These are phyloP conservation scores for Scheffersomyces coipomensis DNA, from an alignment of 805 yeast genomes.

Conservation along the genomic window DNA sequence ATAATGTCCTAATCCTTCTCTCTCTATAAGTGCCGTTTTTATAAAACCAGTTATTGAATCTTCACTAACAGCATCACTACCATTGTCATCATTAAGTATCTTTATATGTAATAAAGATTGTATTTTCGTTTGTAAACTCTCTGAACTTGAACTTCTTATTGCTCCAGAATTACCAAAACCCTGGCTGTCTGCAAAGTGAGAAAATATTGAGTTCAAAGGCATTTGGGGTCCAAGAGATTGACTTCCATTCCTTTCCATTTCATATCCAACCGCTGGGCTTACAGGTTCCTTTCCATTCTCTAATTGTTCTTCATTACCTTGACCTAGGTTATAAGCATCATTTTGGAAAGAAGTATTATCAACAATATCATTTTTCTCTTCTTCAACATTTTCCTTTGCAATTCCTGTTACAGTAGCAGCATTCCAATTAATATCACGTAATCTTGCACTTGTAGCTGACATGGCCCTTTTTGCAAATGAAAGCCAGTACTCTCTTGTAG, in stretches of 20 bases:
- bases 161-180: not conserved
- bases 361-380: not conserved
- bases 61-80: slow-evolving; percentile 5
- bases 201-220: not conserved
- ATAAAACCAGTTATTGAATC: slow-evolving; percentile 6
- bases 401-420: not conserved
- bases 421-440: slow-evolving; percentile 6
- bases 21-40: slow-evolving; percentile 4
- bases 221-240: not conserved
- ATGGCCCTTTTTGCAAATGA: slow-evolving; percentile 7
- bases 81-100: slow-evolving; percentile 5
- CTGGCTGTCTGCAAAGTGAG: not conserved
- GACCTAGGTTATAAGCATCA: not conserved
- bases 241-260: no score
- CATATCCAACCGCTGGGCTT: no score
- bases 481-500: slow-evolving; percentile 20
- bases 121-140: not conserved
- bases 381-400: not conserved
- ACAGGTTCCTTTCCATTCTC: not conserved
- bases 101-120: slow-evolving; percentile 1
- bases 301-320: not conserved
- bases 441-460: slow-evolving; percentile 7
- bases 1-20: not conserved
- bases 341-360: not conserved
- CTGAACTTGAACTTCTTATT: not conserved